A percentile compares a stretch with the other conserved stretches of the same genome.
phyloP scores from a whole-genome alignment of 2,329 filamentous ascomycete genomes.

The Aureobasidium leucospermi region DNA sequence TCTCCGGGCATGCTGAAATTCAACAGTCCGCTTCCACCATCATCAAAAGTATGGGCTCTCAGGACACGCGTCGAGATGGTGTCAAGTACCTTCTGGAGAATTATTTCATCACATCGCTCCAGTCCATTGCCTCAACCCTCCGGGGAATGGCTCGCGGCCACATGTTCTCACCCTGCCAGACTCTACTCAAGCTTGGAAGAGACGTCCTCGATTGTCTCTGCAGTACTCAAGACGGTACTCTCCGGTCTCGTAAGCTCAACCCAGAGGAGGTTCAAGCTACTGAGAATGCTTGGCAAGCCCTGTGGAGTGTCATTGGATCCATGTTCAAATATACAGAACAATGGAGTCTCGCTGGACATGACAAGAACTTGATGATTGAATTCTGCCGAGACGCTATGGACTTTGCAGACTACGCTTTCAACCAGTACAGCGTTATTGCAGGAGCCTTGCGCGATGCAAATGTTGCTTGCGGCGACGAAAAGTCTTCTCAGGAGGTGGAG shows the following conservation, averaged over 20 bases:
- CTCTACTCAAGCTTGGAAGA: slow-evolving; percentile 53
- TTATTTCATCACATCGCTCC: slow-evolving; percentile 50
- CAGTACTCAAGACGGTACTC: slow-evolving; percentile 54
- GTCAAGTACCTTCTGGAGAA: slow-evolving; percentile 53
- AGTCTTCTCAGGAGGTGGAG: slow-evolving; percentile 29
- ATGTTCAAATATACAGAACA: slow-evolving; percentile 76
- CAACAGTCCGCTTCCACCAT: slow-evolving; percentile 75
- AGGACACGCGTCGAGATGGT: slow-evolving; percentile 55
- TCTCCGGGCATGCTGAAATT: slow-evolving; percentile 72
- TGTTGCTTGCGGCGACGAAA: slow-evolving; percentile 26
- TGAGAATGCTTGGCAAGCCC: slow-evolving; percentile 71
- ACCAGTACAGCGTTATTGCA: slow-evolving; percentile 76
- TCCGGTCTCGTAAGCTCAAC: slow-evolving; percentile 50
- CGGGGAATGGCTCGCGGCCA: slow-evolving; percentile 48
- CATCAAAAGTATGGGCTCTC: slow-evolving; percentile 71
- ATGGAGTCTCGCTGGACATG: slow-evolving; percentile 67
- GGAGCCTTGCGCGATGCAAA: slow-evolving; percentile 53
- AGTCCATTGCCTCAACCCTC: slow-evolving; percentile 50
- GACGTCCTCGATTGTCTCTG: slow-evolving; percentile 59
- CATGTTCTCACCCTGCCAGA: slow-evolving; percentile 52
- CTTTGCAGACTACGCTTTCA: slow-evolving; percentile 76
- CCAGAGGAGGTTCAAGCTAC: slow-evolving; percentile 58
- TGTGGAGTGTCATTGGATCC: slow-evolving; percentile 74
- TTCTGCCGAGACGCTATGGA: slow-evolving; percentile 96
- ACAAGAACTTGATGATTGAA: slow-evolving; percentile 75